Evolutionary conservation across 257 asterid genomes (phyloP).

Genomic region (Solanum acaule): DNA sequence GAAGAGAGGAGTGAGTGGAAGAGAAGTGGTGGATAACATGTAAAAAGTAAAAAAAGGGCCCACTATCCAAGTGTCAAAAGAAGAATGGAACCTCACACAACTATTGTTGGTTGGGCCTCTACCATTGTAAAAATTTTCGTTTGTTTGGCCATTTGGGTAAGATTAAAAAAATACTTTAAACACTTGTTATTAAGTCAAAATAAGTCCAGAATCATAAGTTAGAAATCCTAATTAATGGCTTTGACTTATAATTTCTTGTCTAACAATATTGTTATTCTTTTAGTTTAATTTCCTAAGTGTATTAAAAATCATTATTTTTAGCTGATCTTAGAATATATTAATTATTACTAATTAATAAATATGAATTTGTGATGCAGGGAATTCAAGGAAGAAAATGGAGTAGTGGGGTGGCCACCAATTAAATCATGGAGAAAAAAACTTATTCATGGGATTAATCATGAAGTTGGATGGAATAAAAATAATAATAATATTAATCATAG

Average conservation of each 20-base stretch:
- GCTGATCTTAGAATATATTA: background rate
- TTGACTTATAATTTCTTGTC: background rate
- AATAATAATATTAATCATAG: background rate
- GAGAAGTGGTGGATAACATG: too few species aligned
- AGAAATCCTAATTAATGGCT: background rate
- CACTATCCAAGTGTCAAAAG: too few species aligned
- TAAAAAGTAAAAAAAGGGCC: too few species aligned
- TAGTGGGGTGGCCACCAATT: conserved; percentile 64
- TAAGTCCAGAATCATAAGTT: too few species aligned
- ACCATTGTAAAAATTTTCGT: too few species aligned
- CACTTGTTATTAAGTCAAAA: background rate
- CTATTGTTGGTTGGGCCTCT: too few species aligned
- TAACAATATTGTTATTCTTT: too few species aligned
- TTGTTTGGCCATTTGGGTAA: background rate
- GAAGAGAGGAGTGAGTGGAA: too few species aligned
- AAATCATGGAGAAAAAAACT: conserved; percentile 42
- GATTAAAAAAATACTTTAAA: background rate
- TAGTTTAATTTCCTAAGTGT: background rate
- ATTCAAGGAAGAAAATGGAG: conserved; percentile 2
- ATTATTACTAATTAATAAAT: too few species aligned
- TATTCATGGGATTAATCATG: conserved; percentile 6
- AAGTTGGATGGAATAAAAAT: conserved; percentile 10
- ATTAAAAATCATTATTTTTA: too few species aligned
- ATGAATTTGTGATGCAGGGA: conserved; percentile 5
- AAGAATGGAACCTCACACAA: too few species aligned